These are phyloP conservation scores for Neurospora sp. DNA, from an alignment of 2,329 filamentous ascomycete genomes.

Conservation along the genomic window DNA sequence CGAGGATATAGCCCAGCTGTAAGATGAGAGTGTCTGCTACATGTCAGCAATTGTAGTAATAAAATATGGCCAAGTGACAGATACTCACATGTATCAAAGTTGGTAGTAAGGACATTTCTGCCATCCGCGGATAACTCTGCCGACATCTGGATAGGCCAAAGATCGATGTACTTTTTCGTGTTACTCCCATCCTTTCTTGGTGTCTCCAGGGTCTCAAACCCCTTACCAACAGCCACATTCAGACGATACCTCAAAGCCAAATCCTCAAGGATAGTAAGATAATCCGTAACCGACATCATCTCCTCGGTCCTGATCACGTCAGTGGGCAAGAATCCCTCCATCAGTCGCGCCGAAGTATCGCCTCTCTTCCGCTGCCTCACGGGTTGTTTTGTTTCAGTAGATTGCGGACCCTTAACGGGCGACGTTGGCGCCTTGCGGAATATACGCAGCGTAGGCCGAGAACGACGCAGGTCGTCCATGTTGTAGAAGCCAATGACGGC, in stretches of 20 bases:
- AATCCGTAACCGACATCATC: constrained; percentile 61
- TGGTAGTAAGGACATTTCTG: constrained; percentile 66
- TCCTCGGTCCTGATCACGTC: constrained; percentile 59
- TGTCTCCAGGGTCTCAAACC: constrained; percentile 67
- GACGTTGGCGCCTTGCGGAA: constrained; percentile 33
- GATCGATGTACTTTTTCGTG: constrained; percentile 69
- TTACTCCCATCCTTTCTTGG: constrained; percentile 50
- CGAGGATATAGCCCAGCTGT: constrained; percentile 75
- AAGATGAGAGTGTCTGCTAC: constrained; percentile 62
- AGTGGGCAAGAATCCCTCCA: constrained; percentile 55
- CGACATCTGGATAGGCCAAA: constrained; percentile 93
- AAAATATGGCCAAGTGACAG: not conserved
- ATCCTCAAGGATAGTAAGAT: constrained; percentile 77
- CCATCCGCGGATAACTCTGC: constrained; percentile 64
- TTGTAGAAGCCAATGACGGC: constrained; percentile 75
- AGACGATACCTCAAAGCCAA: constrained; percentile 67
- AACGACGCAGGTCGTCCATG: constrained; percentile 62
- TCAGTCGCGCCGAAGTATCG: constrained; percentile 44
- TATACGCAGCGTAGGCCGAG: constrained; percentile 45
- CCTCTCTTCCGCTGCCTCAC: constrained; percentile 31
- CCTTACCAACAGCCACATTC: constrained; percentile 77
- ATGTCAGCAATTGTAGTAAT: constrained; percentile 9
- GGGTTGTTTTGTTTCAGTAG: constrained; percentile 21
- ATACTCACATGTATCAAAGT: constrained; percentile 75
- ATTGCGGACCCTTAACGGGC: constrained; percentile 18